Evolutionary conservation across 352 stramenopile species (phyloP).

Genomic region (Blastocystis sp.): DNA sequence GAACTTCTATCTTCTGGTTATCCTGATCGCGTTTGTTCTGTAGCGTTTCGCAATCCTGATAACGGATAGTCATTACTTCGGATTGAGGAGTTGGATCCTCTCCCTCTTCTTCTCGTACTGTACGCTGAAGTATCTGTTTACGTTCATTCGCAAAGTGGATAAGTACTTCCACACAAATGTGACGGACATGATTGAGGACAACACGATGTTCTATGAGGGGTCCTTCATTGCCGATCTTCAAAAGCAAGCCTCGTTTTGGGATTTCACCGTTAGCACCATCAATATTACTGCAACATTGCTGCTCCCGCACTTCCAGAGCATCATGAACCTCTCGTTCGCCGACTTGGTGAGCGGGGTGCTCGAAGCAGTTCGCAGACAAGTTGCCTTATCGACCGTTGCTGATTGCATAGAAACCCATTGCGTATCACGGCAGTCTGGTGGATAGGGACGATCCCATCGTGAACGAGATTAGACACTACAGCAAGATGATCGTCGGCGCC

Average conservation of each 20-base stretch:
- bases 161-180: slow-evolving; percentile 40
- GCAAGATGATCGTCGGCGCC: slow-evolving; percentile 33
- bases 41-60: background rate
- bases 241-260: background rate
- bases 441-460: slow-evolving; percentile 1
- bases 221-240: slow-evolving; percentile 50
- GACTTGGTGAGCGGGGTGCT: slow-evolving; percentile 16
- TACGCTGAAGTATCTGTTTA: slow-evolving; percentile 54
- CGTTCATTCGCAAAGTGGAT: slow-evolving; percentile 47
- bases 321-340: slow-evolving; percentile 3
- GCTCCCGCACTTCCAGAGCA: slow-evolving; percentile 36
- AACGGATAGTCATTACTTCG: background rate
- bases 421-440: slow-evolving; percentile 22
- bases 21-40: slow-evolving; percentile 14
- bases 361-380: background rate
- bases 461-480: slow-evolving; percentile 49
- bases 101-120: slow-evolving; percentile 41
- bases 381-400: background rate
- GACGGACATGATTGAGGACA: slow-evolving; percentile 40
- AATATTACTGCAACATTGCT: slow-evolving; percentile 33
- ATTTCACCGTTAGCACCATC: background rate
- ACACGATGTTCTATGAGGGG: slow-evolving; percentile 48
- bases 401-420: slow-evolving; percentile 49
- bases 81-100: background rate
- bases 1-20: slow-evolving; percentile 48